Evolutionary conservation across 192 early-diverging fungal genomes (phyloP).

Genomic region (Gamsiella multidivaricata): DNA sequence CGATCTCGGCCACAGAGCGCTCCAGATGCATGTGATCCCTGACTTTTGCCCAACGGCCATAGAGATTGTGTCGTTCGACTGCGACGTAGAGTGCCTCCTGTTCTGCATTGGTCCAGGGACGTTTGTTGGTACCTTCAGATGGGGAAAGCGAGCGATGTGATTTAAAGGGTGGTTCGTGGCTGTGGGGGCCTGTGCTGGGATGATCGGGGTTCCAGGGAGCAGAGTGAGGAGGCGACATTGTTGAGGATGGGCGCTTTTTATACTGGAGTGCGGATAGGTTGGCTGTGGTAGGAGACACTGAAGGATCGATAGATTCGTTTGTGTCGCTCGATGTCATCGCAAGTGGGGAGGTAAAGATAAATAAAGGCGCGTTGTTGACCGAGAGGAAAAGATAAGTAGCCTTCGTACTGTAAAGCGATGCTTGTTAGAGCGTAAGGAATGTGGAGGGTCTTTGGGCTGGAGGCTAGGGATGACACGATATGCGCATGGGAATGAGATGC

Average conservation of each 20-base stretch:
- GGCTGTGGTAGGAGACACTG: conserved; percentile 8
- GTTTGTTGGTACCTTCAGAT: not conserved
- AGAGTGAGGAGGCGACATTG: conserved; percentile 36
- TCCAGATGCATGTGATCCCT: conserved; percentile 26
- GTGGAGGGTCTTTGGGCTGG: not conserved
- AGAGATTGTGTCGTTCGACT: conserved; percentile 34
- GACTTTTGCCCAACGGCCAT: conserved; percentile 37
- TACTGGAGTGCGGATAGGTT: not conserved
- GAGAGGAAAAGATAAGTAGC: too few relatives aligned
- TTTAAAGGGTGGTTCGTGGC: conserved; percentile 12
- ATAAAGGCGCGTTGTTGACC: not conserved
- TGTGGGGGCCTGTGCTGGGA: not conserved
- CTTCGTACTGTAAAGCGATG: not conserved
- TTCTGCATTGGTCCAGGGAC: conserved; percentile 33
- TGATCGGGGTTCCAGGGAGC: conserved; percentile 5
- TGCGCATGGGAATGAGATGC: too few relatives aligned
- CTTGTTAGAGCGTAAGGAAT: not conserved
- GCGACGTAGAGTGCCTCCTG: conserved; percentile 48
- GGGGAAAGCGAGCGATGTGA: conserved; percentile 2
- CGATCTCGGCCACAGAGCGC: conserved; percentile 34
- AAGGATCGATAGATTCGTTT: conserved; percentile 20
- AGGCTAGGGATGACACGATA: not conserved
- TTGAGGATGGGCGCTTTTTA: conserved; percentile 30
- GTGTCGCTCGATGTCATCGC: conserved; percentile 45
- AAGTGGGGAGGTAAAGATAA: not conserved